Evolutionary conservation across 2,329 filamentous ascomycete species (phyloP), one percentile per base, ranked within the genome.

Genomic region (Periconia sp.): DNA sequence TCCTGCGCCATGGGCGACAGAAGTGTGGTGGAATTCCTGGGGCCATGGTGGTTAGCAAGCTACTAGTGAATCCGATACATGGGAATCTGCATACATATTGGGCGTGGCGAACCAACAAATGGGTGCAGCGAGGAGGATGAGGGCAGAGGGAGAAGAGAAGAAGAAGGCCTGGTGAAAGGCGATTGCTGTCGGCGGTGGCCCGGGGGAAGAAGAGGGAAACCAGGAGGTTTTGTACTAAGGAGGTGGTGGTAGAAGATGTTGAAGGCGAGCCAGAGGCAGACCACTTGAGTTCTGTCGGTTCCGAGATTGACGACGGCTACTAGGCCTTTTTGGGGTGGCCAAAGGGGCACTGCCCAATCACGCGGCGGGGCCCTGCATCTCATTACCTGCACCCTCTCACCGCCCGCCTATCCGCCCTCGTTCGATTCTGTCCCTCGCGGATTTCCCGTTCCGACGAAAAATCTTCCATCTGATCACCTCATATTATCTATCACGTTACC

Each of bases 1-100:
- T 82, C 80, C 50, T 79, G 76, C 61, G 76, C 68, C 67, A 70
- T 69, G 49, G 69, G 67, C 65, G 68, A 65, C 63, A 70, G 59
- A 47, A 69, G 43, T 8, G 65, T 57, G 19, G 65, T 57, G 37
- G 69, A 70, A 59, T 75, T 75, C 72, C 72, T 74, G 35, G 13
- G 54, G 23, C 23, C 3, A 27, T 44, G 10, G 44, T 27, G 41
- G 58, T 69, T 47, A 70, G 66, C 57, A 53, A 47, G 30, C 50
- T 41, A n/a, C 19, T 46, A 53, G 15, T 57, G 48, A 18, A 50
- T 57, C 54, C 56, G 56, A 50, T 35, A 42, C 31, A 13, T 33
- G 42, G 41, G 47, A 27, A 41, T 56, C 23, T 41, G 50, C 63
- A 46, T 64, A 70, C 67, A 70, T 70, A 49, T 47, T 68, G 23